phyloP scores from a whole-genome alignment of 208 protist species.

The Trichomonas vaginalis region DNA sequence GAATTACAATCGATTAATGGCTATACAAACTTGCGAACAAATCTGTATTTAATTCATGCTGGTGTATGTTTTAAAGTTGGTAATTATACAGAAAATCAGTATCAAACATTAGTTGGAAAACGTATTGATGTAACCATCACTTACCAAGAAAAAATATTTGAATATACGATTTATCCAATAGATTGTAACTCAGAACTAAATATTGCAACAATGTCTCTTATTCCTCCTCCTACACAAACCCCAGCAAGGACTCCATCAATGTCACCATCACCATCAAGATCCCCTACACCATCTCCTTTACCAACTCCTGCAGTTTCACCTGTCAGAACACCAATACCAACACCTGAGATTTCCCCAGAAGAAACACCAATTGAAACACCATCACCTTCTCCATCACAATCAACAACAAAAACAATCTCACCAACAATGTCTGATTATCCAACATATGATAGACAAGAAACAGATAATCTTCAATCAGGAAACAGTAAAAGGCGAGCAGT shows the following conservation, averaged over 20 bases:
- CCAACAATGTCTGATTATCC: neutral
- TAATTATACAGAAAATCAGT: too few species aligned
- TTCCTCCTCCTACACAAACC: neutral
- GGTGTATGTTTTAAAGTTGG: too few species aligned
- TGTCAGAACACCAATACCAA: neutral
- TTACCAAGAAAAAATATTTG: too few species aligned
- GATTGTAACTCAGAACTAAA: too few species aligned
- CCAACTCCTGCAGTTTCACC: neutral
- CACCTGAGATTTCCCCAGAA: neutral
- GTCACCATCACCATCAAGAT: neutral
- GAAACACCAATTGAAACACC: neutral
- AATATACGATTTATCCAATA: too few species aligned
- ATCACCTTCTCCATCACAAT: neutral
- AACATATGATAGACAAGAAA: neutral
- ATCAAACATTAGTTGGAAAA: too few species aligned
- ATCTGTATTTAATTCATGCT: too few species aligned
- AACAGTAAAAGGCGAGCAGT: neutral
- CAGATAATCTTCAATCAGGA: neutral
- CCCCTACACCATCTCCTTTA: neutral
- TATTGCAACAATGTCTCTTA: too few species aligned
- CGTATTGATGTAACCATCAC: too few species aligned
- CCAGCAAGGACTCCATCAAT: neutral
- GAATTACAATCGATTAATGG: too few species aligned
- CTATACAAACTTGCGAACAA: too few species aligned
- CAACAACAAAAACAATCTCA: neutral